Base-by-base conservation (phyloP, 371 early-diverging fungal genomes). In the Apophysomyces variabilis region DNA sequence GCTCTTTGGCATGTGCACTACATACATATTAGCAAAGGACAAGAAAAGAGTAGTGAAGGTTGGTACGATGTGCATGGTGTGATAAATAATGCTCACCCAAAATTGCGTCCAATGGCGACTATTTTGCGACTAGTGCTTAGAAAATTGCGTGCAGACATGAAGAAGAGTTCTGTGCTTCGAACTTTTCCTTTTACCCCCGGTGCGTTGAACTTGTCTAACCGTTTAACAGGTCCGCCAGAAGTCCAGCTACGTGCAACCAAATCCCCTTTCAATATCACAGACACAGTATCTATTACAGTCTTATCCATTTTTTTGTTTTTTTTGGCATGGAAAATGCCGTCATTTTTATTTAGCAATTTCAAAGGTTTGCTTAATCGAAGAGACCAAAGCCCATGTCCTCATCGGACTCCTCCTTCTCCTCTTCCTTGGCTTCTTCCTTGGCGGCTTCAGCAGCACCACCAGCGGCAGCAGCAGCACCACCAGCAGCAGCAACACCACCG, bases 81-180 rank as follows among this genome's bases (percentile, higher is more conserved):
- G 5, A 13, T 8, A 38, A 18, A 21, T 16, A 0, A 46, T 41
- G 14, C 36, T 56, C 73, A 76, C 82, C 82, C 76, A 63, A 79
- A 96, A 87, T 95, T 95, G 36, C 97, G 83, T 8, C 97, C 97
- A 64, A 97, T 94, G 64, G 94, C 96, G 47, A 96, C 87, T 65
- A 97, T 95, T 75, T 95, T 96, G 69, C 91, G 89, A 46, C 95
- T 92, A n/a, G 80, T 77, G 8, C 71, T 70, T 11, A 84, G 68
- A 60, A 92, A 91, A 50, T 85, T 78, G 61, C 79, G 78, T 16
- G 83, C 75, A 45, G 79, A 72, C 85, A 84, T 83, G 60, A 36
- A 56, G 43, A 62, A 43, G 64, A 38, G 35, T 8, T 41, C 13
- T 8, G 41, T 41, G 41, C 32, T 26, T 26, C 11, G 41, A 41